These are phyloP conservation scores for Ganoderma leucocontextum DNA, from an alignment of 1,284 basidiomycete species.

Conservation along the genomic window DNA sequence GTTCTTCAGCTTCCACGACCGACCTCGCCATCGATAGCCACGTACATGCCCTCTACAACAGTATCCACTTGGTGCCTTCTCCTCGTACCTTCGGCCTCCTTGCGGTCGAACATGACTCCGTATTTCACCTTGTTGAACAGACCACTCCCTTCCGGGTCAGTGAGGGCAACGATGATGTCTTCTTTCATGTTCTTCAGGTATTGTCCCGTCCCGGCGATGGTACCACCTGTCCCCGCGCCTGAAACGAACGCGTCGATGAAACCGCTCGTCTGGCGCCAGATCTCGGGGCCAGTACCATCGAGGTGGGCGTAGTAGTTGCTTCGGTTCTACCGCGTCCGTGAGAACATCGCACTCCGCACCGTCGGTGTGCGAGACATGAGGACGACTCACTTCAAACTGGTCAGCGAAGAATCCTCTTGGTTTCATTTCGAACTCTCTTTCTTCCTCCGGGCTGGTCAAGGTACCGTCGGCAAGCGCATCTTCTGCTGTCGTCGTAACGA, in stretches of 20 bases:
- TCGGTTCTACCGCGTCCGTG: slow-evolving; percentile 63
- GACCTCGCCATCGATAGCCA: slow-evolving; percentile 17
- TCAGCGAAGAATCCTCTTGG: slow-evolving; percentile 91
- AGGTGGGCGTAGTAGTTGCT: slow-evolving; percentile 94
- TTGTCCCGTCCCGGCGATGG: slow-evolving; percentile 86
- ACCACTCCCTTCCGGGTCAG: slow-evolving; percentile 95
- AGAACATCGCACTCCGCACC: neutral
- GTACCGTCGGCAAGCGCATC: slow-evolving; percentile 47
- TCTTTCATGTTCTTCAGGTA: slow-evolving; percentile 80
- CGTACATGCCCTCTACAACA: slow-evolving; percentile 87
- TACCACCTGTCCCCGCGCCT: slow-evolving; percentile 98
- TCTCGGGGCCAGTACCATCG: slow-evolving; percentile 92
- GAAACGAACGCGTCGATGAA: slow-evolving; percentile 88
- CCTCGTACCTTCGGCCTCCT: slow-evolving; percentile 95
- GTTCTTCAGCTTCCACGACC: neutral
- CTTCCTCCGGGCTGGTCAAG: slow-evolving; percentile 48
- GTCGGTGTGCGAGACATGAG: neutral
- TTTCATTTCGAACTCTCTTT: slow-evolving; percentile 53
- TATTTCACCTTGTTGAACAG: slow-evolving; percentile 94
- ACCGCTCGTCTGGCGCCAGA: slow-evolving; percentile 93
- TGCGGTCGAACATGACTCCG: slow-evolving; percentile 93
- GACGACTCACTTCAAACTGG: slow-evolving; percentile 82
- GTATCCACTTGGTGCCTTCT: slow-evolving; percentile 94
- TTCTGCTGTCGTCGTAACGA: slow-evolving; percentile 64
- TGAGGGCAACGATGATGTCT: slow-evolving; percentile 76